A percentile compares a stretch with the other conserved stretches of the same genome.
phyloP scores from a whole-genome alignment of 2,329 filamentous ascomycete species.

The Clonostachys rhizophaga region DNA sequence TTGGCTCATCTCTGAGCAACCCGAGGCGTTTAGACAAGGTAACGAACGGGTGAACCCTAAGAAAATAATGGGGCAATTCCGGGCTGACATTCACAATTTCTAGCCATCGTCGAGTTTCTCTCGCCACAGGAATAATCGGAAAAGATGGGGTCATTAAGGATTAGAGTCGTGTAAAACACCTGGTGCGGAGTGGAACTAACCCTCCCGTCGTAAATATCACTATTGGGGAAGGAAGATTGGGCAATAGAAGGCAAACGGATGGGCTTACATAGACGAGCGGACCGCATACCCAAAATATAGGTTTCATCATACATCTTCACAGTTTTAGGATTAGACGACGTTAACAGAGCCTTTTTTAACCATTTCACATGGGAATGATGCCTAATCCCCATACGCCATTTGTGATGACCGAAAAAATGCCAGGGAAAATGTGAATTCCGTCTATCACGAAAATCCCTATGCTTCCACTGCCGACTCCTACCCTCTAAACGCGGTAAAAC shows the following conservation, averaged over 20 bases:
- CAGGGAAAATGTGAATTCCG: constrained; percentile 22
- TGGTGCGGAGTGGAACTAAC: no score
- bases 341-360: constrained; percentile 23
- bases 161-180: not conserved
- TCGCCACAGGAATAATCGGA: constrained; percentile 35
- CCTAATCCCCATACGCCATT: constrained; percentile 37
- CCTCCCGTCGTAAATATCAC: no score
- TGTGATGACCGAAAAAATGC: constrained; percentile 36
- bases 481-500: constrained; percentile 6
- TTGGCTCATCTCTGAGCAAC: constrained; percentile 88
- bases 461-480: constrained; percentile 1
- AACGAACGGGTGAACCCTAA: constrained; percentile 13
- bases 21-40: constrained; percentile 73
- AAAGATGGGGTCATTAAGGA: not conserved
- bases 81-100: not conserved
- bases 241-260: not conserved
- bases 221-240: not conserved
- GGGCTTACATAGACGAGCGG: not conserved
- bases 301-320: not conserved
- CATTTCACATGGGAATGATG: constrained; percentile 30
- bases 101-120: constrained; percentile 63
- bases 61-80: not conserved
- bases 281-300: no score
- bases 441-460: constrained; percentile 18
- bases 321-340: constrained; percentile 2